phyloP scores from a whole-genome alignment of 2,329 filamentous ascomycete species.

The Fusarium nygamai region DNA sequence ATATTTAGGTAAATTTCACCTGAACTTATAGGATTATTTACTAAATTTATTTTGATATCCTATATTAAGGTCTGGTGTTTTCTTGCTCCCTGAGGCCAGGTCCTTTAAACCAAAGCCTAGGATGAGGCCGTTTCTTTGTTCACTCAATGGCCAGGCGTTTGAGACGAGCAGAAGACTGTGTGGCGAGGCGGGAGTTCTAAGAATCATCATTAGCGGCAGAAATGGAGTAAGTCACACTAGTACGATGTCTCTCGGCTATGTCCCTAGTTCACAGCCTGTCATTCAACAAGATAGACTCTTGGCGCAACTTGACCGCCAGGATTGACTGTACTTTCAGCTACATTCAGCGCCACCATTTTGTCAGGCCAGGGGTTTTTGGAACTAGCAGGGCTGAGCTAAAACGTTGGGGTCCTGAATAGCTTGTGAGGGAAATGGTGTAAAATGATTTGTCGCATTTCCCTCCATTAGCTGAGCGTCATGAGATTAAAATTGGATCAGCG shows the following conservation, averaged over 20 bases:
- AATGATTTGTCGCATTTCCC: neutral
- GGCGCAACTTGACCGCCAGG: neutral
- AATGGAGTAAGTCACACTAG: neutral
- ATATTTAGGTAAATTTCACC: no score
- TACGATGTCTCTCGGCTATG: neutral
- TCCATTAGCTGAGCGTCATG: neutral
- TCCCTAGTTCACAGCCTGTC: neutral
- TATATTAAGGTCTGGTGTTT: no score
- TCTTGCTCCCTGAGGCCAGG: no score
- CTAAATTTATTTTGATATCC: no score
- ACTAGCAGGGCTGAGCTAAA: neutral
- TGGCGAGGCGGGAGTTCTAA: neutral
- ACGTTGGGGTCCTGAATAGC: neutral
- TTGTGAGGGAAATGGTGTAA: neutral
- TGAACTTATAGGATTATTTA: no score
- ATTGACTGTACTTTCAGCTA: neutral
- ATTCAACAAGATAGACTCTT: neutral
- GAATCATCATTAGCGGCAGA: neutral
- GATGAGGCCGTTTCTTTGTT: fast-evolving
- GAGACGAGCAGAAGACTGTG: neutral
- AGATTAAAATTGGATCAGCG: neutral
- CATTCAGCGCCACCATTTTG: neutral
- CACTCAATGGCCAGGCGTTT: neutral
- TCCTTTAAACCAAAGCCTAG: neutral
- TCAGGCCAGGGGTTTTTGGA: neutral